Base-by-base conservation (phyloP, 192 early-diverging fungal species). In the Thoreauomyces humboldtii region DNA sequence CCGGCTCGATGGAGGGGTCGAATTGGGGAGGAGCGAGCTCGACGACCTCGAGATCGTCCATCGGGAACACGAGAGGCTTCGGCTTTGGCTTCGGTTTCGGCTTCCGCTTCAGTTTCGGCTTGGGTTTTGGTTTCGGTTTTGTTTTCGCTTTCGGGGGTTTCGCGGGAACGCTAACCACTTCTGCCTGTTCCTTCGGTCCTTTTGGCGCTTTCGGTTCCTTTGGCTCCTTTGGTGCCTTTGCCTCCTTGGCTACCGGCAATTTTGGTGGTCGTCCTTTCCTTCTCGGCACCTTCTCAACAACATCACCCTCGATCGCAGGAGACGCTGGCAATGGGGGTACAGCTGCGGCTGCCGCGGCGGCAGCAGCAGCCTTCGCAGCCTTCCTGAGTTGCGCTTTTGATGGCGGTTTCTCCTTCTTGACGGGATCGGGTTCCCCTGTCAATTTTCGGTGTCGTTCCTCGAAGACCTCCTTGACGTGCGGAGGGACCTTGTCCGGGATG, bases 41-140 rank as follows among this genome's bases (percentile, higher is more conserved):
- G 3, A 84, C 73, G 27, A 90, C 70, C 27, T 91, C 90, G 34
- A 91, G 64, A 74, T 96, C 92, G 53, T 96, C 92, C 1, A 90
- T 85, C 4, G 93, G 93, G 56, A 87, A 90, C 61, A 84, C 86
- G 43, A 89, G 72, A 47, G 36, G 36, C 34, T 34, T 35, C 12
- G 50, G 50, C 24, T 35, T 27, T 11, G 33, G 24, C 42, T 44
- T 61, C n/a, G 22, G 31, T 24, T 61, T 47, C 38, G 38, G 38
- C 38, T 41, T 41, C n/a, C n/a, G n/a, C n/a, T n/a, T n/a, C n/a
- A n/a, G n/a, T 24, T 61, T 47, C 38, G 38, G 38, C 38, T 41
- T 41, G n/a, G n/a, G n/a, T n/a, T n/a, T n/a, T n/a, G n/a, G n/a
- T 19, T 55, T 42, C 27, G 17, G 17, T 15, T 25, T 52, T 27